These are phyloP conservation scores for Spencermartinsiella europaea DNA, from an alignment of 805 yeast genomes.

Conservation along the genomic window DNA sequence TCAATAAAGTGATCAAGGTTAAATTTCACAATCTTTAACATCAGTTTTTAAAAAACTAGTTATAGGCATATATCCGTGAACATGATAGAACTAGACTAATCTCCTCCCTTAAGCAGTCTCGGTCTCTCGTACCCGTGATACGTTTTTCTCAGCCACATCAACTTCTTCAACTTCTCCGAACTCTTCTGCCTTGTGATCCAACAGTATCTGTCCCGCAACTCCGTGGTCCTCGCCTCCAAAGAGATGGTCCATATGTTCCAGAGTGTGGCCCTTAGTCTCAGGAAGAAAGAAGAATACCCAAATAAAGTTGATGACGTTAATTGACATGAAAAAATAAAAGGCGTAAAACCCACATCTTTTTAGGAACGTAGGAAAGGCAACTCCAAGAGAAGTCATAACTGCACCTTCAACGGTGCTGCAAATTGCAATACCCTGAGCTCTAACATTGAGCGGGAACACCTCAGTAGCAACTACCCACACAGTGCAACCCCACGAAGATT, in stretches of 20 bases:
- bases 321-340: slow-evolving; percentile 59
- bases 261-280: slow-evolving; percentile 13
- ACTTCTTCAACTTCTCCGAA: background rate
- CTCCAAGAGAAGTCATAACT: slow-evolving; percentile 56
- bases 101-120: too few relatives aligned
- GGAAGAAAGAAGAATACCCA: slow-evolving; percentile 8
- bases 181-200: background rate
- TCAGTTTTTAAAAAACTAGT: too few relatives aligned
- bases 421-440: slow-evolving; percentile 61
- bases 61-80: too few relatives aligned
- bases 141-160: too few relatives aligned
- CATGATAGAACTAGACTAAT: too few relatives aligned
- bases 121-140: too few relatives aligned
- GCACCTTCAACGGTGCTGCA: slow-evolving; percentile 37
- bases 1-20: too few relatives aligned
- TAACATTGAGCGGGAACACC: slow-evolving; percentile 55
- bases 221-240: slow-evolving; percentile 1
- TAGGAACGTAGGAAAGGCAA: slow-evolving; percentile 60
- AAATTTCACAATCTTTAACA: too few relatives aligned
- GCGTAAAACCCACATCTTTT: slow-evolving; percentile 45
- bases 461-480: slow-evolving; percentile 66
- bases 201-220: background rate
- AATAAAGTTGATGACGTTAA: slow-evolving; percentile 49
- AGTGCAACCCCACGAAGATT: slow-evolving; percentile 44
- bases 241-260: slow-evolving; percentile 17